phyloP scores from a whole-genome alignment of 257 asterid genomes.

The Thymus mandschuricus region DNA sequence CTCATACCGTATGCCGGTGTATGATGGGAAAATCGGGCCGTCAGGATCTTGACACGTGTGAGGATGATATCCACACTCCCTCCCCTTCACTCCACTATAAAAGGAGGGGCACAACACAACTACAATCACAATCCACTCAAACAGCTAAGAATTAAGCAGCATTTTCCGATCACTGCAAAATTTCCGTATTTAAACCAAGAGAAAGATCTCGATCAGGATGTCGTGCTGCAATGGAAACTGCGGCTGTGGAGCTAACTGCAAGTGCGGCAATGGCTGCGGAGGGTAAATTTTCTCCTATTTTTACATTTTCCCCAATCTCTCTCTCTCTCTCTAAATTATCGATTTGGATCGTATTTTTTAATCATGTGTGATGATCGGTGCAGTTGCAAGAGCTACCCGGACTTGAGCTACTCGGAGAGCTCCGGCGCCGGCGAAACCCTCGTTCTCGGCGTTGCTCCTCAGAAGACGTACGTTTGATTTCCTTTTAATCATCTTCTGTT shows the following conservation, averaged over 20 bases:
- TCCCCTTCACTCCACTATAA: conserved; percentile 40
- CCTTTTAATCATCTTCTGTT: background rate
- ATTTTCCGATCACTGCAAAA: background rate
- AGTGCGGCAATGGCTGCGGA: conserved; percentile 66
- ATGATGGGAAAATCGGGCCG: background rate
- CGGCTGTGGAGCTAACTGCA: conserved; percentile 70
- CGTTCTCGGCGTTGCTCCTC: conserved; percentile 74
- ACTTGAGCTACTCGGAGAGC: conserved; percentile 55
- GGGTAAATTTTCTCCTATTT: conserved; percentile 43
- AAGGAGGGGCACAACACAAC: background rate
- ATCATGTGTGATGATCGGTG: background rate
- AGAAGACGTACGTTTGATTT: conserved; percentile 45
- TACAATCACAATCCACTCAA: background rate
- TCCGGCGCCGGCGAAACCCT: conserved; percentile 49
- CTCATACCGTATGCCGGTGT: background rate
- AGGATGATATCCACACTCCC: conserved; percentile 31
- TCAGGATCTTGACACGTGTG: conserved; percentile 55
- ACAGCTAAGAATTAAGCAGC: background rate
- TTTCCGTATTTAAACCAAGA: background rate
- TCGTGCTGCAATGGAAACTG: conserved; percentile 81
- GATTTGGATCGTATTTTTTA: too few species aligned
- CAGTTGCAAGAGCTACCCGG: conserved; percentile 81
- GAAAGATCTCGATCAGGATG: conserved; percentile 34
- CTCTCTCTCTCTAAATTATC: background rate
- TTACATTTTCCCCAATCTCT: too few species aligned